Evolutionary conservation across 495 filamentous ascomycete species (phyloP), one percentile per base, ranked within the genome.

Genomic region (Hypoxylon perforatum): DNA sequence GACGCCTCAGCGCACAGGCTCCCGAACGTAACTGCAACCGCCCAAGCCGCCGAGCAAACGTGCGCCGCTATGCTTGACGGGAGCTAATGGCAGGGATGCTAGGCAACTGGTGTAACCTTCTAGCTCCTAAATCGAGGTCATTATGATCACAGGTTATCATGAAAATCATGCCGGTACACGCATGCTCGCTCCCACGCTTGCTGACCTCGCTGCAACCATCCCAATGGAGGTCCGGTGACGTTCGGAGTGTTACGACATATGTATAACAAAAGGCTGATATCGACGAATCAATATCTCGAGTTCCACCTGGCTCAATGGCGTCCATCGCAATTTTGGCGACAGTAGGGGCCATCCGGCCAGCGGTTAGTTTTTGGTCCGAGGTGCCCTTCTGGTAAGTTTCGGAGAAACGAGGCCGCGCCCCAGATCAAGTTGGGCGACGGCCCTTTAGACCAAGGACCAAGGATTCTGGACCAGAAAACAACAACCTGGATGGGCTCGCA

Each of bases 311-410:
- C 30, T 59, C 45, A 54, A 69, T 65, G 15, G 66, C 35, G 61
- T 45, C 51, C 57, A 53, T 61, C 28, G 46, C 28, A 39, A 51
- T 54, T 56, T 60, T 57, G 59, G 65, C 42, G 59, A 57, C 38
- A 69, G 21, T 50, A 36, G 17, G 30, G 53, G 50, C 56, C 46
- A 61, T 39, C 33, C 61, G 61, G 66, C 51, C 66, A 65, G 54
- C 30, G 38, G 47, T 25, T 56, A 22, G 61, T 47, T 64, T 63
- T 70, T 61, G 44, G 41, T 49, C 49, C 59, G 59, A 47, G 57
- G 49, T 61, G 69, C 69, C 58, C 63, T 64, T 74, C 65, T 63
- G 58, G 69, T 62, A 74, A 72, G 71, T 69, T 67, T 70, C 71
- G 69, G 71, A 74, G 68, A 67, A 49, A 15, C 17, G 45, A 48